phyloP scores from a whole-genome alignment of 305 asterid species.

The Ruellia speciosa region DNA sequence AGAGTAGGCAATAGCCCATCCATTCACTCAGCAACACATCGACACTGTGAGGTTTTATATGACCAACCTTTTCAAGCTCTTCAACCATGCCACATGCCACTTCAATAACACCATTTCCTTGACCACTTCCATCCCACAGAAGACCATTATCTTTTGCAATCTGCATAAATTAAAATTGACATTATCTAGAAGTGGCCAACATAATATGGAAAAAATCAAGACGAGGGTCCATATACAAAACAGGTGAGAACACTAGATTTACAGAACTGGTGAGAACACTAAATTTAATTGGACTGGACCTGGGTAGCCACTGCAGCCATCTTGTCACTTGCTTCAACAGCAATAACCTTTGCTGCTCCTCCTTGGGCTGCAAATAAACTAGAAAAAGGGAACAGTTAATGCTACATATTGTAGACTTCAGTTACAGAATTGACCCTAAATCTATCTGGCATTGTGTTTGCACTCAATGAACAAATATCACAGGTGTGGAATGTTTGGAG shows the following conservation, averaged over 20 bases:
- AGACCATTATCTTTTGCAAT: constrained; percentile 67
- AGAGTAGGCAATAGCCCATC: constrained; percentile 97
- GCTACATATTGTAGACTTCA: neutral
- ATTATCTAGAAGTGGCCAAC: neutral
- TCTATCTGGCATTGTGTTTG: too few species aligned
- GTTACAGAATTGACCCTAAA: neutral
- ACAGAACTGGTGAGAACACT: neutral
- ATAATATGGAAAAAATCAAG: neutral
- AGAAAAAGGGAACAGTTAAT: constrained; percentile 22
- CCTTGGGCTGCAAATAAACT: constrained; percentile 96
- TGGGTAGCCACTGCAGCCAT: constrained; percentile 85
- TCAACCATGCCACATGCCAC: constrained; percentile 87
- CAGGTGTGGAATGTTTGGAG: too few species aligned
- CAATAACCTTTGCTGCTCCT: constrained; percentile 77
- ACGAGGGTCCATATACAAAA: too few species aligned
- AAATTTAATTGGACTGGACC: constrained; percentile 30
- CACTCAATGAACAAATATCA: neutral
- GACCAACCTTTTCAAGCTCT: constrained; percentile 41
- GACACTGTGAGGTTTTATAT: constrained; percentile 53
- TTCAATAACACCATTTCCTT: constrained; percentile 43
- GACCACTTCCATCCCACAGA: constrained; percentile 30
- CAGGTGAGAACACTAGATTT: neutral
- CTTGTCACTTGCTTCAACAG: constrained; percentile 87
- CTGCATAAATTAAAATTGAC: constrained; percentile 30
- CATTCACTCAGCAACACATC: constrained; percentile 87